Percentiles rank a stretch among this genome's conserved stretches.
phyloP scores from a whole-genome alignment of 2,329 filamentous ascomycete genomes.

The Monilinia fructigena region DNA sequence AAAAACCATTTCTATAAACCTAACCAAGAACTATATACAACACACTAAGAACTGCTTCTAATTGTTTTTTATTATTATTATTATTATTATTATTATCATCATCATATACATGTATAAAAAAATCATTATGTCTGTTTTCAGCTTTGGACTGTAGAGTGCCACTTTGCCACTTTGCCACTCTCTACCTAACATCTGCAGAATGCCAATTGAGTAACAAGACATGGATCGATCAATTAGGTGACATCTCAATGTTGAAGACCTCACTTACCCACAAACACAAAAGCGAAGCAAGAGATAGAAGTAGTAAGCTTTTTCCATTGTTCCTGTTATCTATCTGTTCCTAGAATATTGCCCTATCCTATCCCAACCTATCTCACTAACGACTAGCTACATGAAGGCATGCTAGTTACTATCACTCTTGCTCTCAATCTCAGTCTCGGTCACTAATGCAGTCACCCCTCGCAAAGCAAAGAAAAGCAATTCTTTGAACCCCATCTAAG shows the following conservation, averaged over 20 bases:
- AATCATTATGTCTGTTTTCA: too few species aligned
- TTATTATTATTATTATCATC: too few species aligned
- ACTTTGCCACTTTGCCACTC: too few species aligned
- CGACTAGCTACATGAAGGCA: not conserved
- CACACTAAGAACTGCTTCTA: too few species aligned
- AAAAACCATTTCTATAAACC: too few species aligned
- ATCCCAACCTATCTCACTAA: not conserved
- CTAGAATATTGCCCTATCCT: not conserved
- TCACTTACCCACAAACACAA: not conserved
- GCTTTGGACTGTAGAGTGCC: too few species aligned
- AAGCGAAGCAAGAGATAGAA: not conserved
- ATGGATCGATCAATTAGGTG: not conserved
- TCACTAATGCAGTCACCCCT: not conserved
- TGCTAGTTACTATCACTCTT: not conserved
- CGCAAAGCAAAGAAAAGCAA: not conserved
- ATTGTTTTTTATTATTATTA: too few species aligned
- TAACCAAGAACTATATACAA: too few species aligned
- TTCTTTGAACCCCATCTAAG: constrained; percentile 1
- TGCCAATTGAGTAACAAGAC: not conserved
- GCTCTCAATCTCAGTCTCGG: not conserved
- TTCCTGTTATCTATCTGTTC: constrained; percentile 8
- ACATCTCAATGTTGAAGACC: not conserved
- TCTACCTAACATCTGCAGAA: too few species aligned
- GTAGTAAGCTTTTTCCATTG: not conserved
- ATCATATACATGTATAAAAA: too few species aligned